Conservation (phyloP, 805 yeast genomes). For the Saccharomyces jurei region DNA sequence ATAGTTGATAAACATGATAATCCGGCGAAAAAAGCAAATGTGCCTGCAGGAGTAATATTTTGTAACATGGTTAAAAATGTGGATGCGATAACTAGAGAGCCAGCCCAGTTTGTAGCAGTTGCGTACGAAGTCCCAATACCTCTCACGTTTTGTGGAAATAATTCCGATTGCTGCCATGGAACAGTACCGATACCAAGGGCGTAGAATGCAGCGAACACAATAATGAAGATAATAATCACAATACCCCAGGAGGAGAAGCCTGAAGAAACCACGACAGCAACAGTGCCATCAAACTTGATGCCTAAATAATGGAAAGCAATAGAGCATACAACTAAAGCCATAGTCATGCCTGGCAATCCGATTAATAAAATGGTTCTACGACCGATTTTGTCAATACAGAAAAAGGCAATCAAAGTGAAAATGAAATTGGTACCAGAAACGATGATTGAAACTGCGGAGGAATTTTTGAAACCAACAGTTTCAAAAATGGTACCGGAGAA, state of each 20-base stretch:
- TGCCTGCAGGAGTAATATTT: constrained; percentile 90
- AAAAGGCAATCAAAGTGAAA: constrained; percentile 77
- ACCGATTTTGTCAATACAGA: constrained; percentile 80
- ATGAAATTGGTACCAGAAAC: constrained; percentile 92
- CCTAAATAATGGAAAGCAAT: constrained; percentile 85
- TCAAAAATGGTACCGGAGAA: constrained; percentile 88
- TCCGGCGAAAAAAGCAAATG: constrained; percentile 84
- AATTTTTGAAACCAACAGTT: constrained; percentile 77
- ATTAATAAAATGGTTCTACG: constrained; percentile 71
- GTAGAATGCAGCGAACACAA: constrained; percentile 78
- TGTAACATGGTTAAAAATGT: constrained; percentile 91
- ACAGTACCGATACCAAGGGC: constrained; percentile 95
- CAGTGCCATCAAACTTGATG: constrained; percentile 45
- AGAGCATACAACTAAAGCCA: constrained; percentile 76
- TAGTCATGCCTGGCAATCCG: constrained; percentile 81
- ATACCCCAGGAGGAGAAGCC: constrained; percentile 80
- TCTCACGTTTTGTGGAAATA: constrained; percentile 89
- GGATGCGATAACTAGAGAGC: constrained; percentile 82
- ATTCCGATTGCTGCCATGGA: constrained; percentile 96
- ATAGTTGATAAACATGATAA: constrained; percentile 64
- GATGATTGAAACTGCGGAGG: constrained; percentile 91
- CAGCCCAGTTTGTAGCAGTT: constrained; percentile 92
- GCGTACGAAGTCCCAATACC: constrained; percentile 88
- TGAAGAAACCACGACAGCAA: constrained; percentile 35
- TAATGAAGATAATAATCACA: constrained; percentile 77